phyloP scores from a whole-genome alignment of 148 eudicot genomes.

The Spergularia bocconei region DNA sequence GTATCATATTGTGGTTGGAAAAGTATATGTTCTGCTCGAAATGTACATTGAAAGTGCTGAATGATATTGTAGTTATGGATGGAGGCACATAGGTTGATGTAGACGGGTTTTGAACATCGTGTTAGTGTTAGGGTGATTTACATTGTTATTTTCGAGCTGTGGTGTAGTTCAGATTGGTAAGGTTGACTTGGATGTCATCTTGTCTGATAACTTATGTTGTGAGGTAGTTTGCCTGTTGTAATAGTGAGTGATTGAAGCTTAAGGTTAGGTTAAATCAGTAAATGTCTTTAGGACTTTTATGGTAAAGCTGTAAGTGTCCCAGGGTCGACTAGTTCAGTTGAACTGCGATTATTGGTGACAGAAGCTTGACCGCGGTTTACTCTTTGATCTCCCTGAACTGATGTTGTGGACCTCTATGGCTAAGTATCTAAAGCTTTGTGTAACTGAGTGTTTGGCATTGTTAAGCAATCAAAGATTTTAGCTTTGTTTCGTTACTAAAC shows the following conservation, averaged over 20 bases:
- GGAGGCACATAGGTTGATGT: neutral
- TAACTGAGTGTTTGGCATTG: no score
- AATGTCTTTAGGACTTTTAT: neutral
- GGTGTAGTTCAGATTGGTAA: constrained; percentile 8
- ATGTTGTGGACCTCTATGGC: neutral
- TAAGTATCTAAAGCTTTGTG: neutral
- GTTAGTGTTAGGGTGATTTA: neutral
- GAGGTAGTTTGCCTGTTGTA: neutral
- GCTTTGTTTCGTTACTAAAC: neutral
- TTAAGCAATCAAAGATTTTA: neutral
- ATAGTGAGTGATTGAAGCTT: neutral
- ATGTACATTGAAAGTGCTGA: neutral
- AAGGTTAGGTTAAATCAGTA: neutral
- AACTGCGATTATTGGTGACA: neutral
- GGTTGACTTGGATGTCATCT: neutral
- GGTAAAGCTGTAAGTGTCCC: neutral
- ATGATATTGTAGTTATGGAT: neutral
- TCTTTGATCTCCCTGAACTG: neutral
- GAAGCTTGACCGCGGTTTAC: neutral
- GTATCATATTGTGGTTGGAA: neutral
- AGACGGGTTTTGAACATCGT: neutral
- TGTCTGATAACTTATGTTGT: neutral
- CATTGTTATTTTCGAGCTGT: constrained; percentile 13
- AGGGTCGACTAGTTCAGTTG: neutral
- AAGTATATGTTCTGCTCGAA: neutral